These are phyloP conservation scores for Penicillium chermesinum DNA, from an alignment of 495 filamentous ascomycete genomes.

Conservation along the genomic window DNA sequence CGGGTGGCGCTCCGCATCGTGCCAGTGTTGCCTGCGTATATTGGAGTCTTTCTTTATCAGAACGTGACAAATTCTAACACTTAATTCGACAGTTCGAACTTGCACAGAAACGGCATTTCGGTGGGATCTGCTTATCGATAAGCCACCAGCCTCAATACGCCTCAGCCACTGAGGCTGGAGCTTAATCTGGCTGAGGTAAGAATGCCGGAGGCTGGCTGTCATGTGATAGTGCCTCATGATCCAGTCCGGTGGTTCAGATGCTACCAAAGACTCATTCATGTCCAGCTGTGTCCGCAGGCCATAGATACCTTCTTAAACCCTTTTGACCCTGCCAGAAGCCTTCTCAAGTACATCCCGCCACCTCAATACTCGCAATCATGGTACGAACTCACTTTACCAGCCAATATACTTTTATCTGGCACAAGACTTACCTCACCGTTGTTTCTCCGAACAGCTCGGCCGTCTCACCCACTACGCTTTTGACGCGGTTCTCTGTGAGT, in stretches of 20 bases:
- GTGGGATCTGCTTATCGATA: conserved; percentile 28
- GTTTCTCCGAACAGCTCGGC: conserved; percentile 65
- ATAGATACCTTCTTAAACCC: not conserved
- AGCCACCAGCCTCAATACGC: not conserved
- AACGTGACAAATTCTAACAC: conserved; percentile 28
- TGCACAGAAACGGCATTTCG: conserved; percentile 21
- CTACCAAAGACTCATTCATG: no score
- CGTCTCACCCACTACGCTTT: conserved; percentile 91
- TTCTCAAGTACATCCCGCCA: not conserved
- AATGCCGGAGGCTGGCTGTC: conserved; percentile 11
- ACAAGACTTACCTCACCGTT: not conserved
- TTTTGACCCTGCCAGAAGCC: not conserved
- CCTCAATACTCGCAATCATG: conserved; percentile 11
- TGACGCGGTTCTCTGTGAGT: conserved; percentile 86
- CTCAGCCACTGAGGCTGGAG: not conserved
- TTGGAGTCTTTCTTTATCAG: conserved; percentile 21
- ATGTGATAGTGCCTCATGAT: conserved; percentile 19
- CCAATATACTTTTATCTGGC: not conserved
- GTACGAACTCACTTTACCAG: conserved; percentile 7
- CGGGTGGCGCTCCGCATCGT: conserved; percentile 17
- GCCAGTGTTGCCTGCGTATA: conserved; percentile 24
- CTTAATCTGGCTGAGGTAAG: not conserved
- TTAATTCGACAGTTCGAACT: conserved; percentile 17
- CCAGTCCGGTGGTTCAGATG: conserved; percentile 12
- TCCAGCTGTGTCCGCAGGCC: conserved; percentile 6